A percentile compares a stretch with the other conserved stretches of the same genome.
phyloP scores from a whole-genome alignment of 306 rosid genomes.

The Citrullus amarus region DNA sequence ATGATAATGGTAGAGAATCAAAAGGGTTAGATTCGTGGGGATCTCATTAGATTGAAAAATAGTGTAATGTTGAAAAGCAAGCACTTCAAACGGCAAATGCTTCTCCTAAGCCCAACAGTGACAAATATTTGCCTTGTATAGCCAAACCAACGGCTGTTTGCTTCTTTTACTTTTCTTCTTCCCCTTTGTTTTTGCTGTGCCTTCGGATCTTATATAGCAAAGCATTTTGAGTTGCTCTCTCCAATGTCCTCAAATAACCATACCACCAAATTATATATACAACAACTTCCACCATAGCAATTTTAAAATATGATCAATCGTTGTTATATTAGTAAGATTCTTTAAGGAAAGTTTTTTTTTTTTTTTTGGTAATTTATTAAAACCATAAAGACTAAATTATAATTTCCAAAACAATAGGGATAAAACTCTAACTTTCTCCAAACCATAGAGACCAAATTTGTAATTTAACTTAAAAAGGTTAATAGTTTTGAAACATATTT shows the following conservation, averaged over 20 bases:
- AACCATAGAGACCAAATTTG: too few relatives aligned
- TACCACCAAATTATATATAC: not conserved
- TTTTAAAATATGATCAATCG: too few relatives aligned
- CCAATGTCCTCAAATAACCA: not conserved
- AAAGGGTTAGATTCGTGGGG: slow-evolving; percentile 9
- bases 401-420: too few relatives aligned
- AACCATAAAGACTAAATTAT: too few relatives aligned
- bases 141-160: not conserved
- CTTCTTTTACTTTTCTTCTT: not conserved
- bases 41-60: not conserved
- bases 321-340: too few relatives aligned
- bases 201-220: not conserved
- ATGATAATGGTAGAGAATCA: not conserved
- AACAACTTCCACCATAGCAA: not conserved
- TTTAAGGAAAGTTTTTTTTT: too few relatives aligned
- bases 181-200: not conserved
- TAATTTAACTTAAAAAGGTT: too few relatives aligned
- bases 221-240: not conserved
- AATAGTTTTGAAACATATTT: too few relatives aligned
- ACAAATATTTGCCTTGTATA: not conserved
- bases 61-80: not conserved
- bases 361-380: too few relatives aligned
- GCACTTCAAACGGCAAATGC: slow-evolving; percentile 6
- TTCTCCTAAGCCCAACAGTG: not conserved
- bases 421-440: too few relatives aligned